Conservation (phyloP, 441 rosid genomes). For the Macaranga tanarius region DNA sequence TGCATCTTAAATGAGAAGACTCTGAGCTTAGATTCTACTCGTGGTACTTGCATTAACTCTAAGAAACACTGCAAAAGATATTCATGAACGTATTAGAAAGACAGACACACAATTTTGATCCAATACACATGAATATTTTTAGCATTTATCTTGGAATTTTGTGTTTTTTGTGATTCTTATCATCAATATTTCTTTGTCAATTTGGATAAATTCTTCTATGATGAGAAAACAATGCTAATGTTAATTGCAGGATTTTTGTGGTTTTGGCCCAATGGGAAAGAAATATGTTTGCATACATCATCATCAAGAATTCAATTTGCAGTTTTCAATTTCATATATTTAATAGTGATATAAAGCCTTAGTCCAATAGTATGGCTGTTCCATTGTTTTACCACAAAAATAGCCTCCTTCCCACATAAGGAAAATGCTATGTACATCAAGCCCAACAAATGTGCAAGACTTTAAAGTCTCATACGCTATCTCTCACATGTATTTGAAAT, state of each 20-base stretch:
- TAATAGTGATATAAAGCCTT: neutral
- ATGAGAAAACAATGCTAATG: neutral
- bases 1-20: constrained; percentile 93
- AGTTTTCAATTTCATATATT: neutral
- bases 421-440: neutral
- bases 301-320: neutral
- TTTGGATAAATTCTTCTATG: constrained; percentile 2
- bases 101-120: neutral
- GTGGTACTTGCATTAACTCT: constrained; percentile 88
- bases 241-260: neutral
- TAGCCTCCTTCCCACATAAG: no score
- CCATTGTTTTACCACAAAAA: neutral
- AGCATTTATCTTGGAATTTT: constrained; percentile 7
- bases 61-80: constrained; percentile 68
- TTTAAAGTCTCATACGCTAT: neutral
- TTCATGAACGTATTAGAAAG: constrained; percentile 16
- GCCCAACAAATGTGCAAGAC: no score
- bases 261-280: neutral
- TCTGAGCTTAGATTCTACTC: constrained; percentile 89
- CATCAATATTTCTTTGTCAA: no score
- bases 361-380: neutral
- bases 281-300: neutral
- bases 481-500: no score
- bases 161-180: neutral
- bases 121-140: neutral